Evolutionary conservation across 495 filamentous ascomycete species (phyloP), one percentile per base, ranked within the genome.

Genomic region (Amniculicola lignicola): DNA sequence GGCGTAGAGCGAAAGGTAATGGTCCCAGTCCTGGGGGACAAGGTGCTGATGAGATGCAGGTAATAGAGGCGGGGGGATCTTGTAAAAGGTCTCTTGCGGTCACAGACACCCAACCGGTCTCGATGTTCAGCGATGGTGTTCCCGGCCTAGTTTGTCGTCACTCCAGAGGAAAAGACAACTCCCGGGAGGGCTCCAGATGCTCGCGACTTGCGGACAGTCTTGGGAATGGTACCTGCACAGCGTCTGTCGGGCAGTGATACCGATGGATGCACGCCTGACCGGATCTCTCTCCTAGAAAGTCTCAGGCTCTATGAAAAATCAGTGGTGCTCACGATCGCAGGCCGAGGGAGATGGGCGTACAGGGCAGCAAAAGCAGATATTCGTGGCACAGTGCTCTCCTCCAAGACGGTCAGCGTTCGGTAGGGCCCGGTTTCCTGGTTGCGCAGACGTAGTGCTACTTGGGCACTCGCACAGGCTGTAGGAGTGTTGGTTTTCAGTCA

Each of bases 231-330:
- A 57, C 57, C 62, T 65, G 62, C 52, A 57, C 48, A 50, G 42
- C 28, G 40, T 16, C 44, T 58, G 49, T 29, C 6, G 36, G 36
- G 38, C 46, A 49, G 55, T 61, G 39, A 57, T 54, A 65, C 62
- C 46, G 39, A 23, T 28, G 28, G 50, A 65, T 65, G 62, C 62
- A 65, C 40, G 48, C 53, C 52, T 54, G 23, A 53, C 62, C 62
- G 43, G 41, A 65, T 54, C 61, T 10, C n/a, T n/a, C 57, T 65
- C 61, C 62, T 65, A 51, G 57, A 64, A 64, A 65, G 48, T 61
- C 42, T 60, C 61, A 58, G 57, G 43, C 29, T 42, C 48, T 61
- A 33, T 47, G 54, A 45, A 47, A 37, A 41, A 61, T 61, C 58
- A 65, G 57, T 65, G 62, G 62, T 50, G 53, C 40, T 64, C 35